Conservation (phyloP, 208 protist genomes). For the Trypanosoma melophagium region DNA sequence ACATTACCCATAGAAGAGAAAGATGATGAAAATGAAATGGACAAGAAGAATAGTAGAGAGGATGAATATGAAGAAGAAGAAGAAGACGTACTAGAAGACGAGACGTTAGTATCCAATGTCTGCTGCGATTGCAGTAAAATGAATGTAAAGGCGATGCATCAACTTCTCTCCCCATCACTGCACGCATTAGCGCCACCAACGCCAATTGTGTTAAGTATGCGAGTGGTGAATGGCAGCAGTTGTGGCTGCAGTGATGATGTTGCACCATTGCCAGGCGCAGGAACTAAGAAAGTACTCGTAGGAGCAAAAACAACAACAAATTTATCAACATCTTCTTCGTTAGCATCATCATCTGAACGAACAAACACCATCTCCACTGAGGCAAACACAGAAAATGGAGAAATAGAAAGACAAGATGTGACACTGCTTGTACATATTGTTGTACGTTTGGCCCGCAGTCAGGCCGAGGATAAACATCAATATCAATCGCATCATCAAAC, state of each 20-base stretch:
- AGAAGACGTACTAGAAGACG: neutral
- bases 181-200: conserved; percentile 9
- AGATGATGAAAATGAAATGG: too few species aligned
- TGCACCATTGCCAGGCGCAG: too few species aligned
- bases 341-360: too few species aligned
- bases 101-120: neutral
- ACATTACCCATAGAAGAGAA: too few species aligned
- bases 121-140: neutral
- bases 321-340: too few species aligned
- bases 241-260: neutral
- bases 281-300: neutral
- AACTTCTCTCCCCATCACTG: conserved; percentile 11
- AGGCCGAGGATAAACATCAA: too few species aligned
- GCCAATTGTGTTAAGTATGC: conserved; percentile 9
- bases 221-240: neutral
- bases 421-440: conserved; percentile 9
- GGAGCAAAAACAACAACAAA: too few species aligned
- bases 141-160: conserved; percentile 7
- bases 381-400: neutral
- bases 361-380: too few species aligned
- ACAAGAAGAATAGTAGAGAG: too few species aligned
- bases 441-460: neutral
- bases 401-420: neutral
- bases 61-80: neutral
- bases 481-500: too few species aligned